Conservation (phyloP, 2,329 filamentous ascomycete species). For the Blastomyces gilchristii region DNA sequence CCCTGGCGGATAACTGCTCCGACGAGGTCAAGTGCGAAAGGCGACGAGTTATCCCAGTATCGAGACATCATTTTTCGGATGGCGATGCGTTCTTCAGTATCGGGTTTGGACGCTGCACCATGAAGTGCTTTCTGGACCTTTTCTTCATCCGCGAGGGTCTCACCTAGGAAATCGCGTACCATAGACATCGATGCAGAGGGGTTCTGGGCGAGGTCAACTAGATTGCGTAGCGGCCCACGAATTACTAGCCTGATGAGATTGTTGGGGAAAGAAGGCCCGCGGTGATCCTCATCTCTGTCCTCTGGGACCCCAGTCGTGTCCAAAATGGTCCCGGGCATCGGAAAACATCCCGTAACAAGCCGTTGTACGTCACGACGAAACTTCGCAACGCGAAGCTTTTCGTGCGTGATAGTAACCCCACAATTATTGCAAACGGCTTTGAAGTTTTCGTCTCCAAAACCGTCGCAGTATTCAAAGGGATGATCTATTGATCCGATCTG, state of each 20-base stretch:
- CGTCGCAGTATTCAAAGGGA: constrained; percentile 21
- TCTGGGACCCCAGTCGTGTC: constrained; percentile 45
- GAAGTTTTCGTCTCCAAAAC: constrained; percentile 40
- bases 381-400: constrained; percentile 51
- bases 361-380: constrained; percentile 48
- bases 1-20: constrained; percentile 37
- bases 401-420: constrained; percentile 41
- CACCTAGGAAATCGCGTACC: constrained; percentile 44
- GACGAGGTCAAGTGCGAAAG: constrained; percentile 33
- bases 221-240: constrained; percentile 32
- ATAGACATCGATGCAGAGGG: constrained; percentile 39
- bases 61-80: constrained; percentile 35
- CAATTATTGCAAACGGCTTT: constrained; percentile 44
- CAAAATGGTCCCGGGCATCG: constrained; percentile 61
- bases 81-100: constrained; percentile 21
- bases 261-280: constrained; percentile 45
- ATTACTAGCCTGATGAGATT: constrained; percentile 43
- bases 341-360: constrained; percentile 39
- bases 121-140: constrained; percentile 36
- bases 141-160: constrained; percentile 30
- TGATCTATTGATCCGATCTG: constrained; percentile 18
- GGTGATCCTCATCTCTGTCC: constrained; percentile 5
- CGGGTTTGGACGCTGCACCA: constrained; percentile 9
- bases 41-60: constrained; percentile 35
- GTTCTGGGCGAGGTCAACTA: constrained; percentile 26